Evolutionary conservation across 371 early-diverging fungal genomes (phyloP).

Genomic region (Rhizopus delemar): DNA sequence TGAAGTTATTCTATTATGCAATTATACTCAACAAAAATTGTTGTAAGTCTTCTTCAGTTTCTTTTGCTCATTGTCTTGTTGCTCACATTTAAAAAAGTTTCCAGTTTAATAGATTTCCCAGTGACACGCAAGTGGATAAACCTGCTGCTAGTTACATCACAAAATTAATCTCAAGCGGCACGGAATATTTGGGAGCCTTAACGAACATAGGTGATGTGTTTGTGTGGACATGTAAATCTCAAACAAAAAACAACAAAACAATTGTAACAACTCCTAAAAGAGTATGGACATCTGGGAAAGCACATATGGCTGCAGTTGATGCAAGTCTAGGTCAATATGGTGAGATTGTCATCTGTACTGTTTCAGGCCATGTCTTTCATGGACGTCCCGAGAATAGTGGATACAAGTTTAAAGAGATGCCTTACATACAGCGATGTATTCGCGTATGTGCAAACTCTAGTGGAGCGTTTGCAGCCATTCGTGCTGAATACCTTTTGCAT

Average conservation of each 20-base stretch:
- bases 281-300: conserved; percentile 46
- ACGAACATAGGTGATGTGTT: conserved; percentile 56
- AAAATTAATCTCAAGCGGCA: conserved; percentile 43
- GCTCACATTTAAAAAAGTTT: conserved; percentile 24
- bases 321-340: conserved; percentile 58
- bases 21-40: conserved; percentile 51
- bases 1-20: conserved; percentile 52
- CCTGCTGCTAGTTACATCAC: conserved; percentile 21
- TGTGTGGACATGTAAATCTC: conserved; percentile 47
- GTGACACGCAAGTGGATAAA: conserved; percentile 36
- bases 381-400: conserved; percentile 32
- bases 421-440: conserved; percentile 54
- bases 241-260: conserved; percentile 7
- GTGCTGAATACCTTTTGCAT: conserved; percentile 42
- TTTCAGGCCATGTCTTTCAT: conserved; percentile 53
- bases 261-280: conserved; percentile 36
- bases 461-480: conserved; percentile 62
- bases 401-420: conserved; percentile 43
- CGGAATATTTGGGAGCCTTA: conserved; percentile 54
- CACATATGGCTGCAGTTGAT: conserved; percentile 41
- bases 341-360: conserved; percentile 50
- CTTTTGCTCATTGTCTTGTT: neutral
- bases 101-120: conserved; percentile 49
- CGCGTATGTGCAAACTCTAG: conserved; percentile 56
- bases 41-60: conserved; percentile 25